Evolutionary conservation across 2,329 filamentous ascomycete species (phyloP), one percentile per base, ranked within the genome.

Genomic region (Pseudogymnoascus sp.): DNA sequence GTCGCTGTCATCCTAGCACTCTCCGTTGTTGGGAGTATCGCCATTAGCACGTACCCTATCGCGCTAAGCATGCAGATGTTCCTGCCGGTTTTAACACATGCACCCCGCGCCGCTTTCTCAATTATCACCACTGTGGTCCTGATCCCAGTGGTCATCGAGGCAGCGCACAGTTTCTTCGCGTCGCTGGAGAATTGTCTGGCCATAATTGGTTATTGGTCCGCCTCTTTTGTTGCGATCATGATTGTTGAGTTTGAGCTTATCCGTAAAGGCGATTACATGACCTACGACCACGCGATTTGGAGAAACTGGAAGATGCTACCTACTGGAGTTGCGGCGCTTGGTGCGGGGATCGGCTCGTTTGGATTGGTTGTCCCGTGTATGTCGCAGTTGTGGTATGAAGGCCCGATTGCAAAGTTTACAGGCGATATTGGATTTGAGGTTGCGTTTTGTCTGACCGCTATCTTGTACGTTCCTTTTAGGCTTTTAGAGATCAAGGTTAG

Each of bases 391-490:
- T 87, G 84, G 84, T 87, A 80, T 69, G 81, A 78, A 7, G 85
- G 85, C 0, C 84, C 84, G 0, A 82, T 88, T 67, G 85, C 84
- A 0, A 73, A 78, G 72, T 79, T 68, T 37, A 85, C 84, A 10
- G 86, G 86, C 0, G 85, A 88, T 66, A 82, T 88, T 70, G 86
- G 86, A 0, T 87, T 88, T 64, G 86, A 88, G 75, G 74, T 86
- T 71, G 85, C 85, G 0, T 82, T 88, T 69, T 77, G 78, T 29
- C 70, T 80, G 10, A 77, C 76, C 7, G 73, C 73, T n/a, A 46
- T 77, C 63, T 66, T 80, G 23, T 81, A 81, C 65, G 63, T 79
- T 6, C 78, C 78, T 3, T 69, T 80, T 38, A 70, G 79, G 37
- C 69, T 68, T 60, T 21, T 77, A 42, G 79, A 81, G 71, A 74